Percentiles rank a stretch among this genome's conserved stretches.
Evolutionary conservation across 768 basidiomycete genomes (phyloP).

Genomic region (Lactarius quietus): DNA sequence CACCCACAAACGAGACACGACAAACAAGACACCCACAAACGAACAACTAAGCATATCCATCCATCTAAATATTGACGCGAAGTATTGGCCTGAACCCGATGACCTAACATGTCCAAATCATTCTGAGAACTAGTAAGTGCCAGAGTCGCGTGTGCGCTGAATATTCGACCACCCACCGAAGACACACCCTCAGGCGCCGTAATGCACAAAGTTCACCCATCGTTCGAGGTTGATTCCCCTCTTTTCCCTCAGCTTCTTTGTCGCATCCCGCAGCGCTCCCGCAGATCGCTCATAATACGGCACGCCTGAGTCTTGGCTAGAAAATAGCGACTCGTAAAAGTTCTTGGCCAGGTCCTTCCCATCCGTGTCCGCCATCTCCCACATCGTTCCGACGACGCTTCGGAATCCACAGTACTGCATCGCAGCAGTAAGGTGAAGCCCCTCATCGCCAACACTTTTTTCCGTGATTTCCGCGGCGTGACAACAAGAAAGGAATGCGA

Average conservation of each 20-base stretch:
- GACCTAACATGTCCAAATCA: not conserved
- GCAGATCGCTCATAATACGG: conserved; percentile 6
- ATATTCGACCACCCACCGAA: not conserved
- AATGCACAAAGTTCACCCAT: conserved; percentile 22
- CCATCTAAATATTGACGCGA: too few species aligned
- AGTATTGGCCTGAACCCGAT: too few species aligned
- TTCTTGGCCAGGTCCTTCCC: conserved; percentile 12
- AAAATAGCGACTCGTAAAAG: conserved; percentile 13
- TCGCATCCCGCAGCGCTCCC: conserved; percentile 2
- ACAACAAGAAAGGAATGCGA: conserved; percentile 17
- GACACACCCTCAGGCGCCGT: conserved; percentile 8
- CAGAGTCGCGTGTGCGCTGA: not conserved
- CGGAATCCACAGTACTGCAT: conserved; percentile 24
- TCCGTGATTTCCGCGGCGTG: conserved; percentile 4
- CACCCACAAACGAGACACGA: too few species aligned
- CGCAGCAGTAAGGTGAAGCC: conserved; percentile 19
- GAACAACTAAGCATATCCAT: too few species aligned
- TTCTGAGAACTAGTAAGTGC: not conserved
- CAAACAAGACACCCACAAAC: too few species aligned
- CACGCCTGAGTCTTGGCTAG: too few species aligned
- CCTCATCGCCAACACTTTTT: conserved; percentile 9
- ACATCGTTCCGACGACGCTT: not conserved
- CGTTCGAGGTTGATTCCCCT: conserved; percentile 4
- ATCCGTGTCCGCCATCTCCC: conserved; percentile 24
- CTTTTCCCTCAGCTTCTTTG: conserved; percentile 9